Evolutionary conservation across 345 rosid genomes (phyloP).

Genomic region (Moringa oleifera): DNA sequence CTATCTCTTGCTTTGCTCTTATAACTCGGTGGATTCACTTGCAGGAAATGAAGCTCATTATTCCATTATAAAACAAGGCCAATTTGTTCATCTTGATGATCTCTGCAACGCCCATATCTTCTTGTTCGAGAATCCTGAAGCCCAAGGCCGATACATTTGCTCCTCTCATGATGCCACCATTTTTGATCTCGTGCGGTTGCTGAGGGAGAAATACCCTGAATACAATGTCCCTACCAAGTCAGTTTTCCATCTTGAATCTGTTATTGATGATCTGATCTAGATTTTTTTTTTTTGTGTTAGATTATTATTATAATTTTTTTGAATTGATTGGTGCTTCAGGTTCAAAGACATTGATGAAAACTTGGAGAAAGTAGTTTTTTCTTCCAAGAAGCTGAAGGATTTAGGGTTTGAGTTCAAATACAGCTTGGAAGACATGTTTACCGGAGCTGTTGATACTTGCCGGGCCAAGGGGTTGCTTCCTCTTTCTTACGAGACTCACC

Average conservation of each 20-base stretch:
- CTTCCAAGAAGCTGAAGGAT: constrained; percentile 60
- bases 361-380: constrained; percentile 35
- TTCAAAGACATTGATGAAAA: constrained; percentile 54
- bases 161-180: constrained; percentile 60
- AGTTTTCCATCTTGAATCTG: too few species aligned
- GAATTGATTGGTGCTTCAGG: constrained; percentile 24
- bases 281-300: too few species aligned
- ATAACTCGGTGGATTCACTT: not conserved
- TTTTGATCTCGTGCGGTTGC: constrained; percentile 44
- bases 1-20: too few species aligned
- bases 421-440: constrained; percentile 70
- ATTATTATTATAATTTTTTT: not conserved
- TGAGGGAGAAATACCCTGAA: constrained; percentile 55
- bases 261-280: too few species aligned
- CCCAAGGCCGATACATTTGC: constrained; percentile 83
- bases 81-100: constrained; percentile 84
- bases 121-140: constrained; percentile 56
- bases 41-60: constrained; percentile 83
- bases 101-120: constrained; percentile 77
- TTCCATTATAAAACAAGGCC: constrained; percentile 69
- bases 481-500: too few species aligned
- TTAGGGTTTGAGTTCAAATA: constrained; percentile 71
- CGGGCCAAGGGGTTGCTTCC: constrained; percentile 61
- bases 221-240: constrained; percentile 61
- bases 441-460: constrained; percentile 71